Base-by-base conservation (phyloP, 208 protist species). In the Wallacemonas sp. region DNA sequence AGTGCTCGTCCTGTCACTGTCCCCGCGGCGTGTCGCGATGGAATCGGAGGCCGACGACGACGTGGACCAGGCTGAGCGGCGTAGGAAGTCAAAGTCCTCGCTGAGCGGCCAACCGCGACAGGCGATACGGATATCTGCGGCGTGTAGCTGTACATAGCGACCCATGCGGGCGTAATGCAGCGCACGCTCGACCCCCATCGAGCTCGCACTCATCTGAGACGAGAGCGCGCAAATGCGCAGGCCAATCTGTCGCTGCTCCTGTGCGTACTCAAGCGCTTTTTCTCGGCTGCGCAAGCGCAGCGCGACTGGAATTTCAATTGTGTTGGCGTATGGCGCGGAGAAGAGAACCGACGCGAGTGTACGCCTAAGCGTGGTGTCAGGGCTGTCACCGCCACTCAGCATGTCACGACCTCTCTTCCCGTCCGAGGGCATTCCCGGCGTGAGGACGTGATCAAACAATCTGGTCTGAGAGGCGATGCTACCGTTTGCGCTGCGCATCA, bases 41-140 rank as follows among this genome's bases (percentile, higher is more conserved):
- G 51, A 14, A 30, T 26, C 24, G 53, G 53, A 0, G 53, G 9
- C 34, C 8, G 22, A 15, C 0, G 11, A 17, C 17, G 47, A n/a
- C 19, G 19, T 9, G 6, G 51, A 34, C 51, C 51, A 58, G n/a
- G 28, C 51, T 2, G 30, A 9, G 28, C 51, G 51, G 3, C 51
- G 51, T 22, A 83, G 15, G 21, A 83, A 83, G 58, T 84, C 70
- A 45, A 75, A 84, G 70, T 84, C 79, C 66, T 84, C 79, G 26
- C 62, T 55, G 33, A 70, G 62, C 11, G 46, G 45, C 73, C 74
- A 84, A n/a, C 79, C 78, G 6, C 78, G 72, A 47, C 70, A 75
- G 19, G 78, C 78, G 44, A 80, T 71, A 51, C 70, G 68, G 28
- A 84, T 61, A 41, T 84, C 79, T 14, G 72, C 64, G 19, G 79